Evolutionary conservation across 805 yeast genomes (phyloP).

Genomic region (Ogataea dorogensis): DNA sequence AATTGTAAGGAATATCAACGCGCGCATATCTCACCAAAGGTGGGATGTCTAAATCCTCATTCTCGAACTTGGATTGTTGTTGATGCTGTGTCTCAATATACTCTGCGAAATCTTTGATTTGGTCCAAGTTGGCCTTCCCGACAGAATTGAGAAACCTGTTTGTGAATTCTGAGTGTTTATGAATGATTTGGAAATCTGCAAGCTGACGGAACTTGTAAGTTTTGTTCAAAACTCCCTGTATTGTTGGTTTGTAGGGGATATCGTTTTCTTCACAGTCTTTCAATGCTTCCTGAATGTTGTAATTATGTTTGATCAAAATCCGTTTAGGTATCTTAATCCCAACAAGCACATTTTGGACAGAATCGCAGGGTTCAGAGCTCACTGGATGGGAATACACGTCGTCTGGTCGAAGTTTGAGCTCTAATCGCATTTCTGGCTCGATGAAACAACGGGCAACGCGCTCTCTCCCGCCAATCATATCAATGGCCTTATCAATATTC

Average conservation of each 20-base stretch:
- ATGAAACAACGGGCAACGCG: slow-evolving; percentile 43
- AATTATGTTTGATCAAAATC: slow-evolving; percentile 40
- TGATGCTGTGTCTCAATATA: slow-evolving; percentile 21
- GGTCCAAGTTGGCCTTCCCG: slow-evolving; percentile 39
- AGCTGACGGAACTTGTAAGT: slow-evolving; percentile 78
- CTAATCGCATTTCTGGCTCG: slow-evolving; percentile 30
- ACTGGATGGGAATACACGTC: slow-evolving; percentile 57
- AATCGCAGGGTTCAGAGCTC: slow-evolving; percentile 45
- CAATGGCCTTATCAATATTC: slow-evolving; percentile 59
- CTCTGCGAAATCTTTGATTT: slow-evolving; percentile 41
- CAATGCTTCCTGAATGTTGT: slow-evolving; percentile 44
- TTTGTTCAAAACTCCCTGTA: slow-evolving; percentile 65
- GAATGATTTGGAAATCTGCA: slow-evolving; percentile 80
- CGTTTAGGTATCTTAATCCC: slow-evolving; percentile 61
- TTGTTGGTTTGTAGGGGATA: slow-evolving; percentile 44
- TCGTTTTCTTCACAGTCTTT: slow-evolving; percentile 35
- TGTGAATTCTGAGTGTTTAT: slow-evolving; percentile 55
- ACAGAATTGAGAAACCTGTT: slow-evolving; percentile 40
- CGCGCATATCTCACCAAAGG: slow-evolving; percentile 87
- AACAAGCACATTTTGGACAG: slow-evolving; percentile 56
- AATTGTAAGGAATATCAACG: slow-evolving; percentile 71
- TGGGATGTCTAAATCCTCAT: slow-evolving; percentile 57
- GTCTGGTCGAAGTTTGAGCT: slow-evolving; percentile 33
- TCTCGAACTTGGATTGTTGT: slow-evolving; percentile 19
- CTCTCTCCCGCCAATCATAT: slow-evolving; percentile 64